Percentiles rank a stretch among this genome's conserved stretches.
phyloP scores from a whole-genome alignment of 2,329 filamentous ascomycete genomes.

The Ascomycota sp. region DNA sequence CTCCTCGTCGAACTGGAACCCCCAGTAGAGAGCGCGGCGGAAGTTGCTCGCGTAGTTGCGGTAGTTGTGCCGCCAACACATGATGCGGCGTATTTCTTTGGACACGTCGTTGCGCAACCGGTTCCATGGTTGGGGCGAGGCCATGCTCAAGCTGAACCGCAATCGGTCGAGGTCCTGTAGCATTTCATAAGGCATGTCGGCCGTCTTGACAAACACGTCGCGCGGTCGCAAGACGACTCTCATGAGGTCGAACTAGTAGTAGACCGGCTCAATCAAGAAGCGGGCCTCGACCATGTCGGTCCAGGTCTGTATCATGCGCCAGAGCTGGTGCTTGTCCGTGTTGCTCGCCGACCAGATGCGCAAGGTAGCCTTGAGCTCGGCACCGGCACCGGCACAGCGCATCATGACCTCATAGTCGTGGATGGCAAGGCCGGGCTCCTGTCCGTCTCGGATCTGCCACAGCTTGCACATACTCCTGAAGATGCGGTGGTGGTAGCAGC shows the following conservation, averaged over 20 bases:
- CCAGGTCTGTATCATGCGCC: slow-evolving; percentile 15
- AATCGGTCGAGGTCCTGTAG: slow-evolving; percentile 11
- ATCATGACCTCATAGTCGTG: slow-evolving; percentile 25
- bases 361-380: slow-evolving; percentile 14
- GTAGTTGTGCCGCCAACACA: slow-evolving; percentile 8
- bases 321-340: slow-evolving; percentile 6
- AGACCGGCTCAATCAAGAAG: slow-evolving; percentile 23
- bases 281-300: slow-evolving; percentile 26
- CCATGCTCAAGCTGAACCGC: slow-evolving; percentile 10
- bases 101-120: slow-evolving; percentile 6
- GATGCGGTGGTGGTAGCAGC: slow-evolving; percentile 18
- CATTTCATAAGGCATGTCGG: slow-evolving; percentile 2
- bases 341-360: slow-evolving; percentile 15
- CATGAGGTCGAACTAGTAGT: slow-evolving; percentile 23
- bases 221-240: slow-evolving; percentile 19
- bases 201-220: slow-evolving; percentile 12
- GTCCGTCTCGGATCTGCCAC: slow-evolving; percentile 10
- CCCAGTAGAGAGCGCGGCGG: slow-evolving; percentile 6
- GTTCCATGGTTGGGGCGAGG: slow-evolving; percentile 11
- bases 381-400: slow-evolving; percentile 24
- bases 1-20: slow-evolving; percentile 15
- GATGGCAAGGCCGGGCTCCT: slow-evolving; percentile 9
- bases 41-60: slow-evolving; percentile 11
- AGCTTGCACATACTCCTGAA: slow-evolving; percentile 16
- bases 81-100: slow-evolving; percentile 8